Conservation (phyloP, 2,329 filamentous ascomycete species). For the Aspergillus vadensis region DNA sequence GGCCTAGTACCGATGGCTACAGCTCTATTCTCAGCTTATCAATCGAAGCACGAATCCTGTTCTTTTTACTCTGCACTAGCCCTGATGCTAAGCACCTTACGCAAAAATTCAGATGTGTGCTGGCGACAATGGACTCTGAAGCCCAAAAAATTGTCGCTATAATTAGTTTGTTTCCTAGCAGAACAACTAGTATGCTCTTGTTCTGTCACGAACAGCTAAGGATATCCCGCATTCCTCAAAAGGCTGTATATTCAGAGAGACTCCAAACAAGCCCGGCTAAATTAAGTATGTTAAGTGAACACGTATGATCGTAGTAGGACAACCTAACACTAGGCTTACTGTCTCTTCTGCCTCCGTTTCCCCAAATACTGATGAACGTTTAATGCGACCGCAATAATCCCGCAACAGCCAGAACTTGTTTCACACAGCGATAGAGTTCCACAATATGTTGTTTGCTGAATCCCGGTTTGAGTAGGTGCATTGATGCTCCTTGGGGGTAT, state of each 20-base stretch:
- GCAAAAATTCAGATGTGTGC: background rate
- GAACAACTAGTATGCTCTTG: too few relatives aligned
- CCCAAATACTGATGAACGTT: too few relatives aligned
- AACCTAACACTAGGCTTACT: too few relatives aligned
- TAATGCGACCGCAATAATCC: background rate
- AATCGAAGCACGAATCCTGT: background rate
- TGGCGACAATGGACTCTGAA: background rate
- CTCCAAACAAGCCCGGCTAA: too few relatives aligned
- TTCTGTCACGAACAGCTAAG: too few relatives aligned
- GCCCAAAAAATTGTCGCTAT: too few relatives aligned
- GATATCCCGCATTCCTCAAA: too few relatives aligned
- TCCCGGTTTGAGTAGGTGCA: background rate
- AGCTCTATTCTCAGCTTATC: background rate
- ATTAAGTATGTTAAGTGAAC: too few relatives aligned
- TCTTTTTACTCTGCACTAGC: background rate
- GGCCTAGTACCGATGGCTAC: background rate
- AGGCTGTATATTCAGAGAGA: too few relatives aligned
- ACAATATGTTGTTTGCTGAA: background rate
- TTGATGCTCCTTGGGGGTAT: background rate
- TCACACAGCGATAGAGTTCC: background rate
- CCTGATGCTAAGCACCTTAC: background rate
- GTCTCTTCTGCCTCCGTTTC: too few relatives aligned
- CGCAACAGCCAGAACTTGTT: background rate
- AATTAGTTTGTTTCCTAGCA: too few relatives aligned
- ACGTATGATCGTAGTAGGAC: too few relatives aligned